Evolutionary conservation across 805 yeast genomes (phyloP).

Genomic region (Wickerhamiella lipophila): DNA sequence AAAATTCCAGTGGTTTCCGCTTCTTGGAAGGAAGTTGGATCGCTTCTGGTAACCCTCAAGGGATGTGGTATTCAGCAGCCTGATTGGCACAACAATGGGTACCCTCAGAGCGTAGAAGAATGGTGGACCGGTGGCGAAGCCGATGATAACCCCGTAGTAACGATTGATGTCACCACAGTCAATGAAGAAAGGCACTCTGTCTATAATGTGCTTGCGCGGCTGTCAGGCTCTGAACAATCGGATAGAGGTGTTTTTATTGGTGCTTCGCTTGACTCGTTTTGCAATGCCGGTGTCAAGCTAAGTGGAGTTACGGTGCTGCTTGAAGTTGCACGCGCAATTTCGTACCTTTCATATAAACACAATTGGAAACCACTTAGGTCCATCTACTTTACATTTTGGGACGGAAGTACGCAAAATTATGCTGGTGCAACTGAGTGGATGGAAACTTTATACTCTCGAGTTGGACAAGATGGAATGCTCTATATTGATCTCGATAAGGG

Average conservation of each 20-base stretch:
- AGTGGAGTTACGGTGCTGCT: slow-evolving; percentile 65
- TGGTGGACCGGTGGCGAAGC: slow-evolving; percentile 35
- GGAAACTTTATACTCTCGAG: slow-evolving; percentile 40
- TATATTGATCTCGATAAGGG: slow-evolving; percentile 65
- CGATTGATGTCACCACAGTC: slow-evolving; percentile 32
- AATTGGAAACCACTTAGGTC: slow-evolving; percentile 79
- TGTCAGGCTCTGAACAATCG: slow-evolving; percentile 68
- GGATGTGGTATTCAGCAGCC: slow-evolving; percentile 31
- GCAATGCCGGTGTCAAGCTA: slow-evolving; percentile 58
- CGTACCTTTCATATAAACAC: slow-evolving; percentile 46
- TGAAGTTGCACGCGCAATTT: slow-evolving; percentile 57
- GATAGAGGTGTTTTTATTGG: slow-evolving; percentile 57
- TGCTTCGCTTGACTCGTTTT: slow-evolving; percentile 65
- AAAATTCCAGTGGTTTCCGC: slow-evolving; percentile 67
- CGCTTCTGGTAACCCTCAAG: slow-evolving; percentile 30
- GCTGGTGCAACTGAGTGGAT: slow-evolving; percentile 81
- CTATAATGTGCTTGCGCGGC: slow-evolving; percentile 68
- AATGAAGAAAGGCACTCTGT: slow-evolving; percentile 44
- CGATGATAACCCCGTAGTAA: slow-evolving; percentile 20
- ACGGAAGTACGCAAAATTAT: slow-evolving; percentile 63
- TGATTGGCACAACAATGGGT: slow-evolving; percentile 28
- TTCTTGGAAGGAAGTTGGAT: slow-evolving; percentile 56
- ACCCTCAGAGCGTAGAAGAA: slow-evolving; percentile 25
- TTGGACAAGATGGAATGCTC: slow-evolving; percentile 49
- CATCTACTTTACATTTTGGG: slow-evolving; percentile 72